Percentiles rank a stretch among this genome's conserved stretches.
Conservation (phyloP, 495 filamentous ascomycete species). For the Rostrohypoxylon terebratum region DNA sequence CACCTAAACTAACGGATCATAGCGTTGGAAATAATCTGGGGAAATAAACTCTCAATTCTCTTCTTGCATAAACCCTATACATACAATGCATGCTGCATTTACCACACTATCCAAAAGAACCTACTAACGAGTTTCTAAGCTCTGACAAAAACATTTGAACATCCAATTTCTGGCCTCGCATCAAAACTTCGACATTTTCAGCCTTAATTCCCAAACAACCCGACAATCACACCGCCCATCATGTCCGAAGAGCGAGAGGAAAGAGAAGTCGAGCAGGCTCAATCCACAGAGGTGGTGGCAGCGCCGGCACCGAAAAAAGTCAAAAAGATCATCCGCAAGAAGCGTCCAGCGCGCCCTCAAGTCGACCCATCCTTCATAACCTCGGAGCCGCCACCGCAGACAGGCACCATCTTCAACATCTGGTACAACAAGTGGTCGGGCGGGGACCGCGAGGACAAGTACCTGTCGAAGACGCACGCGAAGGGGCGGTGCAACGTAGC, state of each 20-base stretch:
- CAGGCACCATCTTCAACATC: constrained; percentile 92
- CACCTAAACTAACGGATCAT: not conserved
- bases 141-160: constrained; percentile 36
- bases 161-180: constrained; percentile 23
- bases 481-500: constrained; percentile 83
- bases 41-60: constrained; percentile 8
- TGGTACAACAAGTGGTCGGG: constrained; percentile 98
- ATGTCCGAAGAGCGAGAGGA: constrained; percentile 53
- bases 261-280: constrained; percentile 44
- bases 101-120: constrained; percentile 13
- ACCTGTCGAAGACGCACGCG: constrained; percentile 77
- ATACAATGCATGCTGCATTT: not conserved
- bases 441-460: constrained; percentile 92
- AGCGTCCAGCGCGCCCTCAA: constrained; percentile 75
- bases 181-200: constrained; percentile 20
- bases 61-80: constrained; percentile 9
- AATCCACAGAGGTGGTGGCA: constrained; percentile 61
- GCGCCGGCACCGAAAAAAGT: constrained; percentile 64
- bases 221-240: constrained; percentile 24
- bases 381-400: constrained; percentile 85
- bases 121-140: constrained; percentile 10
- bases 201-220: constrained; percentile 10
- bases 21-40: constrained; percentile 25
- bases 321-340: constrained; percentile 75
- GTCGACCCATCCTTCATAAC: constrained; percentile 84